Evolutionary conservation across 257 asterid species (phyloP).

Genomic region (Handroanthus guayacan): DNA sequence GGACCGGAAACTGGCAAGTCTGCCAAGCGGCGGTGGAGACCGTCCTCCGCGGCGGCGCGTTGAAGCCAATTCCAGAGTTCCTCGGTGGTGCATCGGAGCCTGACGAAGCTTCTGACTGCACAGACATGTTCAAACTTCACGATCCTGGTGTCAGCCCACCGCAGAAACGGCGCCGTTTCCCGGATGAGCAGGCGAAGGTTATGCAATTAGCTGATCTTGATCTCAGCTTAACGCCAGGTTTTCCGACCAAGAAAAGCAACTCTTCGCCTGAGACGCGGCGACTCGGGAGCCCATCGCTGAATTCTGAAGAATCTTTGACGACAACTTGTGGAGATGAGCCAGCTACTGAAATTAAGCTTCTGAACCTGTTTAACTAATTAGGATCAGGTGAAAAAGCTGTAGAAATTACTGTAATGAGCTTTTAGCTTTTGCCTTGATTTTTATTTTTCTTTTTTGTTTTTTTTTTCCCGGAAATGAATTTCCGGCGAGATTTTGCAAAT

Average conservation of each 20-base stretch:
- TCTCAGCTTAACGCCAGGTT: conserved; percentile 58
- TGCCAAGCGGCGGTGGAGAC: conserved; percentile 82
- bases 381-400: background rate
- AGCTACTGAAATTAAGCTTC: conserved; percentile 50
- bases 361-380: conserved; percentile 53
- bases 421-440: background rate
- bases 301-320: conserved; percentile 68
- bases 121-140: conserved; percentile 44
- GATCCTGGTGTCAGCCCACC: conserved; percentile 29
- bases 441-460: conserved; percentile 1
- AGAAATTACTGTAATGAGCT: conserved; percentile 4
- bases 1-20: conserved; percentile 73
- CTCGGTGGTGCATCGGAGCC: conserved; percentile 40
- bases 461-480: conserved; percentile 28
- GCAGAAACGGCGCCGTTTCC: conserved; percentile 54
- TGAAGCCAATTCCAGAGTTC: conserved; percentile 55
- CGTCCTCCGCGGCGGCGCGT: conserved; percentile 67
- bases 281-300: conserved; percentile 60
- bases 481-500: conserved; percentile 50
- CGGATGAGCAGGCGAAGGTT: conserved; percentile 43
- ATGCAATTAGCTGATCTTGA: conserved; percentile 63
- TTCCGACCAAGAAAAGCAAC: conserved; percentile 20
- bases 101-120: conserved; percentile 57
- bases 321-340: conserved; percentile 52
- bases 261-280: conserved; percentile 46